Evolutionary conservation across 805 yeast genomes (phyloP), one percentile per base, ranked within the genome.

Genomic region (Schizosaccharomyces cryophilus): DNA sequence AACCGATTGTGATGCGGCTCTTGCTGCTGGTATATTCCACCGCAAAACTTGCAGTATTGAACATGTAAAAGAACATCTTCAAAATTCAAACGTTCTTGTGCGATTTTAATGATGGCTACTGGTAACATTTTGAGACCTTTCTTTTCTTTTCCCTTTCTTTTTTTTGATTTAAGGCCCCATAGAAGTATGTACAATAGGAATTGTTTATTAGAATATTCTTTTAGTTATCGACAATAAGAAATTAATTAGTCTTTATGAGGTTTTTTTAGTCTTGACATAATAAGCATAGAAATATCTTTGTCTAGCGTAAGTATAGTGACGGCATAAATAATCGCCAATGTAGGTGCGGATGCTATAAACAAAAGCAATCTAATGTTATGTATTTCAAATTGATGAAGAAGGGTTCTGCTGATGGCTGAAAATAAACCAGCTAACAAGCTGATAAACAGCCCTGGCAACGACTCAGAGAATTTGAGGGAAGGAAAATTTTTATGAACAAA

Each of bases 11-110:
- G 98, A 93, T 73, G 99, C 99, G 54, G 97, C 98, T 19, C 77
- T 93, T 51, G 99, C 98, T 47, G 99, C 99, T 3, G 99, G 99
- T 55, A 84, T 93, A 83, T 93, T 93, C 76, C 99, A 93, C 74
- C 78, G 98, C 69, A 89, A 86, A 26, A 97, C 90, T 67, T 93
- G 84, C 72, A 82, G 87, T 13, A 96, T 93, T 19, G 77, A 78
- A 60, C 82, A 88, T 60, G 96, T 93, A 55, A 93, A 93, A 72
- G 70, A 77, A 35, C 81, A 78, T 65, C 76, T 90, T 69, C 72
- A 75, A 58, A 72, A 75, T 0, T 70, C 77, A 17, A 86, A 84
- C 0, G 77, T 87, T 68, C 80, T 80, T 63, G 95, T 87, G n/a
- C 79, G 95, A 71, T 74, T 61, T 30, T 62, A 40, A 54, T 3